Evolutionary conservation across 2,329 filamentous ascomycete species (phyloP).

Genomic region (Diplodia sapinea): DNA sequence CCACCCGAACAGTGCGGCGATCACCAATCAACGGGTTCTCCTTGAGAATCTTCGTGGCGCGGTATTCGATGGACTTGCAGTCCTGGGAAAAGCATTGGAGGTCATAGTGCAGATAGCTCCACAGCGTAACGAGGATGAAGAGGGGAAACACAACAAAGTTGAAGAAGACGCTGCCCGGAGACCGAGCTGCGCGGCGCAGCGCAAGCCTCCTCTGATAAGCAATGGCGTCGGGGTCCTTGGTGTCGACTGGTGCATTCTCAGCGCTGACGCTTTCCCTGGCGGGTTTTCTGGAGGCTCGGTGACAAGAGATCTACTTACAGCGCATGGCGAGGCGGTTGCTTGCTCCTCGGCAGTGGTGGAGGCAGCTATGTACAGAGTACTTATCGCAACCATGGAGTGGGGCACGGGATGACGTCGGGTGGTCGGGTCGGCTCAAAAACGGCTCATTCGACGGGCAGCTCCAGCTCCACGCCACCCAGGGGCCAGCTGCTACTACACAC

Average conservation of each 20-base stretch:
- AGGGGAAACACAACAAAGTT: slow-evolving; percentile 26
- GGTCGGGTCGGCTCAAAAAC: slow-evolving; percentile 3
- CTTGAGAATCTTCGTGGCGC: slow-evolving; percentile 44
- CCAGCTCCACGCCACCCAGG: slow-evolving; percentile 6
- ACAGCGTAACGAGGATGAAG: slow-evolving; percentile 16
- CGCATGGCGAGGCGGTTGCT: slow-evolving; percentile 1
- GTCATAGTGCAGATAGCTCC: slow-evolving; percentile 6
- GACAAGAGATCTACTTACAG: neutral
- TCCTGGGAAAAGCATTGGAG: slow-evolving; percentile 13
- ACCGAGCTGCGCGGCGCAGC: slow-evolving; percentile 22
- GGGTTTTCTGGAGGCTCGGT: too few relatives aligned
- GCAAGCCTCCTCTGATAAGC: slow-evolving; percentile 23
- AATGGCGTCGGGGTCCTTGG: slow-evolving; percentile 7
- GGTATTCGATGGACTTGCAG: slow-evolving; percentile 37
- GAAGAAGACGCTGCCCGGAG: slow-evolving; percentile 22
- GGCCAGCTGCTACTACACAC: neutral
- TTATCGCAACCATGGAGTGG: neutral
- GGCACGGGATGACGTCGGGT: slow-evolving; percentile 10
- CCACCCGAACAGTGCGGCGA: neutral
- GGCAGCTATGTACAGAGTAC: neutral
- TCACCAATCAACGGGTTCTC: slow-evolving; percentile 51
- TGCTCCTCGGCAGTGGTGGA: slow-evolving; percentile 11
- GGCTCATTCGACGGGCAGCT: slow-evolving; percentile 1
- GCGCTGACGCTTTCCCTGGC: neutral
- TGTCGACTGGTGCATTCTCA: slow-evolving; percentile 5